Conservation (phyloP, 306 rosid species). For the Trifolium repens region DNA sequence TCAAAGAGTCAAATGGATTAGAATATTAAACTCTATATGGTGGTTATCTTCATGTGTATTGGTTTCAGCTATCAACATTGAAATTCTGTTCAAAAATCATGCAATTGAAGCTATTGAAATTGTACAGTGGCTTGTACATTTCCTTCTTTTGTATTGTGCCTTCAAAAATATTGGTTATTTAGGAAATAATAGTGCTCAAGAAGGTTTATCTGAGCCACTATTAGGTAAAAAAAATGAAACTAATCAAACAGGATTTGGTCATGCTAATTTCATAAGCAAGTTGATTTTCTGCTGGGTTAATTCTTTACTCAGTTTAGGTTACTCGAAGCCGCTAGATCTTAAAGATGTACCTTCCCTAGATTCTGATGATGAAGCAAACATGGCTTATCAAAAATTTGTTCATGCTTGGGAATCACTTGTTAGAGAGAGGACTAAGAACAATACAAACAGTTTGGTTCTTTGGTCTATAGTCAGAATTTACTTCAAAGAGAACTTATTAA, state of each 20-base stretch:
- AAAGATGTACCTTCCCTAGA: background rate
- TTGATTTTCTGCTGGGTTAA: background rate
- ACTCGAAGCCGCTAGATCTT: background rate
- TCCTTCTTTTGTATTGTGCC: constrained; percentile 59
- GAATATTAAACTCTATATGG: constrained; percentile 57
- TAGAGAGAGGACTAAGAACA: background rate
- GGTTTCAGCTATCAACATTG: constrained; percentile 53
- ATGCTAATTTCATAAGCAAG: background rate
- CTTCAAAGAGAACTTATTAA: background rate
- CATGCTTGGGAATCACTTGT: background rate
- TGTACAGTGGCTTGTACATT: constrained; percentile 48
- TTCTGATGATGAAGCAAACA: background rate
- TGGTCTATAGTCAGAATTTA: background rate
- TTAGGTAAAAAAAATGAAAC: background rate
- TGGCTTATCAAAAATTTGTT: background rate
- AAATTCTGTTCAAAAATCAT: constrained; percentile 42
- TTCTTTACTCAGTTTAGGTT: background rate
- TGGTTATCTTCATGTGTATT: constrained; percentile 56
- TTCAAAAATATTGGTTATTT: constrained; percentile 43
- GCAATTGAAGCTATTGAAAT: constrained; percentile 37
- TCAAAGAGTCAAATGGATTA: constrained; percentile 51
- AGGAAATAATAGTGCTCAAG: constrained; percentile 19
- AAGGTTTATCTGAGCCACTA: constrained; percentile 55
- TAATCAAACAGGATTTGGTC: background rate
- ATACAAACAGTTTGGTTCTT: background rate